Evolutionary conservation across 2,329 filamentous ascomycete genomes (phyloP), one percentile per base, ranked within the genome.

Genomic region (Calonectria ilicicola): DNA sequence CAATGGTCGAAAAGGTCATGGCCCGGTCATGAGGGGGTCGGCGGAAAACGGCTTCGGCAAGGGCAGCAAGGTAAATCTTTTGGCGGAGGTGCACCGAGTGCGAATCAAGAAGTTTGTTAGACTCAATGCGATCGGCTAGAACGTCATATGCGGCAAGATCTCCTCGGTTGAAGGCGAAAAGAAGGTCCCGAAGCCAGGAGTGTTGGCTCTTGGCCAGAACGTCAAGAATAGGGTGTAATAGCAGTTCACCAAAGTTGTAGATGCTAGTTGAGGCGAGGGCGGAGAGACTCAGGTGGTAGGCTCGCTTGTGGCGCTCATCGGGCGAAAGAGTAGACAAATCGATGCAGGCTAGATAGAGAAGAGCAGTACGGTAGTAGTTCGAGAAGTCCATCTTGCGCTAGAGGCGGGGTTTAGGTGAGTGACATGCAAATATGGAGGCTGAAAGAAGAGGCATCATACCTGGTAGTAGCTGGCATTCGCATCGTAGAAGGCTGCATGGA

Each of bases 181-280:
- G 92, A n/a, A 99, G 92, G 51, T 98, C 94, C 75, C 95, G 94
- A 75, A 99, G 90, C 97, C 97, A 99, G 65, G 92, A 89, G 82
- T 93, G 90, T 27, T 93, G 92, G 79, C 93, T 91, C 80, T 89
- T 89, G 27, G 83, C 82, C 65, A 99, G 91, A 23, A 94, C 93
- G 82, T 98, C 94, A 75, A 99, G 92, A 81, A 99, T 98, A 4
- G 97, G 97, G 84, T 99, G 97, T 78, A 99, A 91, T 38, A 99
- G 91, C n/a, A 99, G 93, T 88, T 99, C 97, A 84, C 97, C 97
- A 80, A 99, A 99, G 88, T 99, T 99, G 91, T 99, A 98, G 87
- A 98, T 99, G 80, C 92, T 95, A 81, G 96, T 94, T 64, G 96
- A 98, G 46, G 98, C 94, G 10, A 99, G 90, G 12, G 97, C 97